Conservation (phyloP, 306 rosid genomes). For the Prunus padus region DNA sequence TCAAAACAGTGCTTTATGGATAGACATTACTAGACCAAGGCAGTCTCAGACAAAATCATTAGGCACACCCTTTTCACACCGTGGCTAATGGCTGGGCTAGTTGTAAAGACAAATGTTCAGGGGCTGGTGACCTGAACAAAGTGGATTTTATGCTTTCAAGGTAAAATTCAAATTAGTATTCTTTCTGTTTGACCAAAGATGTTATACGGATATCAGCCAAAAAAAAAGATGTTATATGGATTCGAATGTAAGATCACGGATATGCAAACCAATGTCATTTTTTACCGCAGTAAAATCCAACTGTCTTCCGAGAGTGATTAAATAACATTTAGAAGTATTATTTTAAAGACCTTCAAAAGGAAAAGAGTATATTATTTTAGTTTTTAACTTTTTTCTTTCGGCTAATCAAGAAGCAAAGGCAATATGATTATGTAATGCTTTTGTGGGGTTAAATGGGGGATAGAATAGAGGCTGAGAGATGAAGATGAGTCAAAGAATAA, state of each 20-base stretch:
- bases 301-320: background rate
- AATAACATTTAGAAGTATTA: background rate
- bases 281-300: too few species aligned
- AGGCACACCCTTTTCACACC: conserved; percentile 22
- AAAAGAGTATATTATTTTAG: background rate
- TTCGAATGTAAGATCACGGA: too few species aligned
- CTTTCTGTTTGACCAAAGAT: too few species aligned
- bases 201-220: too few species aligned
- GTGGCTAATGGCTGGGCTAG: background rate
- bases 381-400: conserved; percentile 7
- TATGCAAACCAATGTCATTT: fast-evolving
- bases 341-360: background rate
- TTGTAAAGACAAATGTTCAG: background rate
- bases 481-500: conserved; percentile 10
- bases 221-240: too few species aligned
- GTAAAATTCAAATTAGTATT: background rate
- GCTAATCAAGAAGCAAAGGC: conserved; percentile 8
- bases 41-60: conserved; percentile 30
- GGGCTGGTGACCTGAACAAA: background rate
- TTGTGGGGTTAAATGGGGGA: background rate
- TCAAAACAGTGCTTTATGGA: conserved; percentile 18
- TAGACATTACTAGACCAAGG: background rate
- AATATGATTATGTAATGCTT: conserved; percentile 8
- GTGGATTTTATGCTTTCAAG: conserved; percentile 9
- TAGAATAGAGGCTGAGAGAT: background rate